phyloP scores from a whole-genome alignment of 257 asterid genomes.

The Solanum chiquidenum region DNA sequence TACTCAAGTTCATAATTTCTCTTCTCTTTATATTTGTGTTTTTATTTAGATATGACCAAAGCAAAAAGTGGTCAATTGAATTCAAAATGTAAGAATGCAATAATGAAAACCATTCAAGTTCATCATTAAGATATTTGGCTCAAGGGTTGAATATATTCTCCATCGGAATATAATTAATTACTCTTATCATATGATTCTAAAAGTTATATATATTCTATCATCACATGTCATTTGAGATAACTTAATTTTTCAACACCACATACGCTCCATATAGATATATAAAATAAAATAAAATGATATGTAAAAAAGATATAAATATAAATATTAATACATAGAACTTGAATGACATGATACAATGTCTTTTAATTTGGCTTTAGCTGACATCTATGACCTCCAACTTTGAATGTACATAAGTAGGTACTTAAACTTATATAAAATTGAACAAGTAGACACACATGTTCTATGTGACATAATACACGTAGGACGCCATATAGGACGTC shows the following conservation, averaged over 20 bases:
- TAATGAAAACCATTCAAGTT: background rate
- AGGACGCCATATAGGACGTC: background rate
- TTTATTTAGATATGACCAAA: background rate
- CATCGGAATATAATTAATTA: background rate
- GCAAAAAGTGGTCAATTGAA: background rate
- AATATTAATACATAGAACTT: too few relatives aligned
- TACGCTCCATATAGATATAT: background rate
- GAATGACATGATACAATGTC: too few relatives aligned
- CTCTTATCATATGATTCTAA: background rate
- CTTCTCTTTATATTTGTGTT: background rate
- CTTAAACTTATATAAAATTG: background rate
- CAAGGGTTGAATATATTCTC: background rate
- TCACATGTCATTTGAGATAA: background rate
- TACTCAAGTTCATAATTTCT: background rate
- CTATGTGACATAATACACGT: background rate
- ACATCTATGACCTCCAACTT: too few relatives aligned
- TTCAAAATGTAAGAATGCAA: background rate
- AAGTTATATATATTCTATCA: background rate
- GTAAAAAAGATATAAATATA: too few relatives aligned
- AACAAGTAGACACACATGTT: too few relatives aligned
- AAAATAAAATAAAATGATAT: too few relatives aligned
- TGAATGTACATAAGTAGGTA: too few relatives aligned
- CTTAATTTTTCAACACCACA: background rate
- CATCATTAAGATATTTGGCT: background rate
- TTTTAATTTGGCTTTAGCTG: too few relatives aligned